Conservation (phyloP, 2,329 filamentous ascomycete genomes). For the Akanthomyces dipterigenus region DNA sequence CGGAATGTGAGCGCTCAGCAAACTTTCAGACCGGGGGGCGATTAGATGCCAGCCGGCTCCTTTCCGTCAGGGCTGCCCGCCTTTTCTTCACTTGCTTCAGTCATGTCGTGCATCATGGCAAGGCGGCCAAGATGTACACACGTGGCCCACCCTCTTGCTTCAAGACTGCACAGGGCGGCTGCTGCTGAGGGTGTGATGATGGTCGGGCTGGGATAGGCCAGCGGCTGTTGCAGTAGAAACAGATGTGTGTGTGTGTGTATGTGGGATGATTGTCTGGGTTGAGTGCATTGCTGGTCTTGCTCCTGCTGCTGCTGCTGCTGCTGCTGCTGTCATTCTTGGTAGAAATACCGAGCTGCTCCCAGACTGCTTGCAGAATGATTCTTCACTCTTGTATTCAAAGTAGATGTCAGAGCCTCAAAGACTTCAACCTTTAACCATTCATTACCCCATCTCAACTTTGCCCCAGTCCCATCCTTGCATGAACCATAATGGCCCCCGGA, state of each 20-base stretch:
- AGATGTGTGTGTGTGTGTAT: too few relatives aligned
- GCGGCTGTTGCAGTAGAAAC: not conserved
- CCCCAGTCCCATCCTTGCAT: not conserved
- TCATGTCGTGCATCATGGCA: slow-evolving; percentile 4
- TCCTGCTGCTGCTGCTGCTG: not conserved
- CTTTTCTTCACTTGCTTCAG: not conserved
- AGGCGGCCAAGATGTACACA: slow-evolving; percentile 6
- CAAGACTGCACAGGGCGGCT: not conserved
- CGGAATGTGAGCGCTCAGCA: not conserved
- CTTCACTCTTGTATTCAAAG: too few relatives aligned
- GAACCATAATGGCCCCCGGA: slow-evolving; percentile 1
- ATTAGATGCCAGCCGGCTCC: not conserved
- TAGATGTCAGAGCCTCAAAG: too few relatives aligned
- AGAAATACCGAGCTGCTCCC: not conserved
- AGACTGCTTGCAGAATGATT: not conserved
- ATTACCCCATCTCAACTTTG: not conserved
- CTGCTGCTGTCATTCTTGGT: not conserved
- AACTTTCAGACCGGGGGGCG: too few relatives aligned
- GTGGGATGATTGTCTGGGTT: not conserved
- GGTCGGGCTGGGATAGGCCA: not conserved
- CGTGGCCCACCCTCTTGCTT: slow-evolving; percentile 1
- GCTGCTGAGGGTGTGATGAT: not conserved
- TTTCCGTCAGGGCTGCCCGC: not conserved
- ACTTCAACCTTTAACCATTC: not conserved
- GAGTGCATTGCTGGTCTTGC: not conserved